A percentile compares a stretch with the other conserved stretches of the same genome.
These are phyloP conservation scores for Penicillium sp. DNA, from an alignment of 2,329 filamentous ascomycete genomes.

Conservation along the genomic window DNA sequence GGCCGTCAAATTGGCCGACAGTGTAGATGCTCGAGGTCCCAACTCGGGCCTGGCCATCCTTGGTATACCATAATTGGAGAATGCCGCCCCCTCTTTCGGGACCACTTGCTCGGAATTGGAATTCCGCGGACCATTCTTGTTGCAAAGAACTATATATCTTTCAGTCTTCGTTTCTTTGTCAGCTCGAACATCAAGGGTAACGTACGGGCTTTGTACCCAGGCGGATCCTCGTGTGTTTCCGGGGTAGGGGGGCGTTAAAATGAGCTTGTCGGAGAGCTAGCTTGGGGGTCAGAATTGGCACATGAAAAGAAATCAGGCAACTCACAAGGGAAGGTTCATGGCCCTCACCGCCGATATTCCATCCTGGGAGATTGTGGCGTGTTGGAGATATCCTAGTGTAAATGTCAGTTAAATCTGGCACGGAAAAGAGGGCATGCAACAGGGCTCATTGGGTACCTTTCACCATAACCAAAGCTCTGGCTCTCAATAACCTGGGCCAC, in stretches of 20 bases:
- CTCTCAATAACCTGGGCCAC: slow-evolving; percentile 68
- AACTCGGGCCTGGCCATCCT: slow-evolving; percentile 63
- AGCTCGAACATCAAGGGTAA: slow-evolving; percentile 2
- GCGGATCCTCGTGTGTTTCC: slow-evolving; percentile 80
- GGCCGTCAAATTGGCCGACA: slow-evolving; percentile 79
- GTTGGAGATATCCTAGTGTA: slow-evolving; percentile 59
- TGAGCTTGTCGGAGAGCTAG: slow-evolving; percentile 79
- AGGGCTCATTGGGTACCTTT: slow-evolving; percentile 48
- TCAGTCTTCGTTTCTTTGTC: slow-evolving; percentile 9
- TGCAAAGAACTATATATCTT: slow-evolving; percentile 42
- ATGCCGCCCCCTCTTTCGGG: slow-evolving; percentile 84
- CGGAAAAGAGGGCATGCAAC: not conserved
- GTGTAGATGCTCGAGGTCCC: slow-evolving; percentile 80
- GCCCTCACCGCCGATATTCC: slow-evolving; percentile 54
- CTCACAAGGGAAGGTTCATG: slow-evolving; percentile 54
- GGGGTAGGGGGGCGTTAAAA: slow-evolving; percentile 84
- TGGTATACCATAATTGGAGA: slow-evolving; percentile 88
- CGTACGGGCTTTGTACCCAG: slow-evolving; percentile 66
- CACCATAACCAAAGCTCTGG: slow-evolving; percentile 73
- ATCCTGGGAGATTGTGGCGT: slow-evolving; percentile 54
- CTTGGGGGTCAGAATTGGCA: slow-evolving; percentile 14
- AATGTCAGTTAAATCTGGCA: slow-evolving; percentile 6
- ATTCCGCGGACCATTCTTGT: slow-evolving; percentile 74
- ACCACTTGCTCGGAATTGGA: slow-evolving; percentile 84
- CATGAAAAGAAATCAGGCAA: not conserved